These are phyloP conservation scores for Leishmania major DNA, from an alignment of 208 protist genomes.

Conservation along the genomic window DNA sequence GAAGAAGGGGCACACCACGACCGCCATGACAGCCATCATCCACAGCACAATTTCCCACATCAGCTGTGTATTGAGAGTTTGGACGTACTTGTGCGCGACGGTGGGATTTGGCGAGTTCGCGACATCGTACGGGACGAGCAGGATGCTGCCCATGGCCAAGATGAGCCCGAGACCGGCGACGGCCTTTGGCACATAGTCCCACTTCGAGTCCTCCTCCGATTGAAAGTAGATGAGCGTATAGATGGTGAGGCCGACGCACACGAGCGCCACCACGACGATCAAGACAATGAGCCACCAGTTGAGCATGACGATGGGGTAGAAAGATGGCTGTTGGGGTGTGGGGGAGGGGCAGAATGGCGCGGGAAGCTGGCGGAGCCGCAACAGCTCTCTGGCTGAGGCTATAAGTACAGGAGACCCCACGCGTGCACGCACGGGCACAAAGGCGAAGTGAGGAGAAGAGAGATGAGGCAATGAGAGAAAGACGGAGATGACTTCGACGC, in stretches of 20 bases:
- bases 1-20: constrained; percentile 91
- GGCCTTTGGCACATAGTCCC: constrained; percentile 60
- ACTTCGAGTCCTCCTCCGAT: constrained; percentile 64
- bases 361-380: neutral
- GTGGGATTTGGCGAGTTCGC: constrained; percentile 85
- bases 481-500: neutral
- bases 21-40: constrained; percentile 53
- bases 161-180: constrained; percentile 81
- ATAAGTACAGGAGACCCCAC: neutral
- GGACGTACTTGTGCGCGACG: constrained; percentile 44
- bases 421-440: neutral
- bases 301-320: constrained; percentile 33
- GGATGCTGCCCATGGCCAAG: constrained; percentile 73
- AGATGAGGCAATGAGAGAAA: neutral
- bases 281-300: constrained; percentile 91
- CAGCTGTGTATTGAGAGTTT: constrained; percentile 79
- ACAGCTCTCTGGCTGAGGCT: neutral
- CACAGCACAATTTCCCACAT: constrained; percentile 93
- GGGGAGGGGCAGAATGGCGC: neutral
- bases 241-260: constrained; percentile 57
- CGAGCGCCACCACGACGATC: constrained; percentile 53
- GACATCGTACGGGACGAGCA: constrained; percentile 94
- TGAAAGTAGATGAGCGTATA: constrained; percentile 80
- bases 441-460: neutral
- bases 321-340: neutral